Percentiles rank a stretch among this genome's conserved stretches.
Evolutionary conservation across 2,329 filamentous ascomycete genomes (phyloP).

Genomic region (Arthrocladium fulminans): DNA sequence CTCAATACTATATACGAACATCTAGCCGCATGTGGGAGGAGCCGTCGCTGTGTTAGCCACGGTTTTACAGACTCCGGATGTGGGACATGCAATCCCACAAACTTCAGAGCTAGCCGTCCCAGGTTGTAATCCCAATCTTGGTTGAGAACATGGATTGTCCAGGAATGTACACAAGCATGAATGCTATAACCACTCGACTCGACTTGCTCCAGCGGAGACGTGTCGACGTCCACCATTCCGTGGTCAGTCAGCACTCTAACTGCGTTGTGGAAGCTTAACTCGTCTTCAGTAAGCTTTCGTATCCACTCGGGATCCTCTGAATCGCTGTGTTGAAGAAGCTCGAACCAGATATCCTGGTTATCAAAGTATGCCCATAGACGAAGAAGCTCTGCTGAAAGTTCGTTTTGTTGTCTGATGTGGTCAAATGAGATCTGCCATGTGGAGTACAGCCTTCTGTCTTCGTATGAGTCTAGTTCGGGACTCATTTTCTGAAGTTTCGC

Average conservation of each 20-base stretch:
- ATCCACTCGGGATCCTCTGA: background rate
- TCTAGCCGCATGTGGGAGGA: too few relatives aligned
- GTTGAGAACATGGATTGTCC: constrained; percentile 13
- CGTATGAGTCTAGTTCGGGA: constrained; percentile 6
- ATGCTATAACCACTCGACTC: too few relatives aligned
- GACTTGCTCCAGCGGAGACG: background rate
- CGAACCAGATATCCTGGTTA: constrained; percentile 39
- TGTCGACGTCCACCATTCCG: constrained; percentile 11
- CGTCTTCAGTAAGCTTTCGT: background rate
- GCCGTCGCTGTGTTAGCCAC: too few relatives aligned
- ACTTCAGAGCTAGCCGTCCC: constrained; percentile 13
- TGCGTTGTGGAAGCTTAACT: constrained; percentile 9
- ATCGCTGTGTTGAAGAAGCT: constrained; percentile 27
- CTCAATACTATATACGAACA: too few relatives aligned
- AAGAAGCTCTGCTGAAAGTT: constrained; percentile 29
- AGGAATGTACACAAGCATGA: constrained; percentile 16
- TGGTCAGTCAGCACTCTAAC: constrained; percentile 11
- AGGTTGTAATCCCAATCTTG: background rate
- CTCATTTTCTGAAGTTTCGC: background rate
- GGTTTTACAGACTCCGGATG: too few relatives aligned
- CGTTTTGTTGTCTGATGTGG: constrained; percentile 9
- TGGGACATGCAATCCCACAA: background rate
- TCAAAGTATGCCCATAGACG: constrained; percentile 37
- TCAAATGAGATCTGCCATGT: constrained; percentile 16
- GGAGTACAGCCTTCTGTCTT: constrained; percentile 16